A percentile compares a stretch with the other conserved stretches of the same genome.
These are phyloP conservation scores for Grammothele lineata DNA, from an alignment of 768 basidiomycete species.

Conservation along the genomic window DNA sequence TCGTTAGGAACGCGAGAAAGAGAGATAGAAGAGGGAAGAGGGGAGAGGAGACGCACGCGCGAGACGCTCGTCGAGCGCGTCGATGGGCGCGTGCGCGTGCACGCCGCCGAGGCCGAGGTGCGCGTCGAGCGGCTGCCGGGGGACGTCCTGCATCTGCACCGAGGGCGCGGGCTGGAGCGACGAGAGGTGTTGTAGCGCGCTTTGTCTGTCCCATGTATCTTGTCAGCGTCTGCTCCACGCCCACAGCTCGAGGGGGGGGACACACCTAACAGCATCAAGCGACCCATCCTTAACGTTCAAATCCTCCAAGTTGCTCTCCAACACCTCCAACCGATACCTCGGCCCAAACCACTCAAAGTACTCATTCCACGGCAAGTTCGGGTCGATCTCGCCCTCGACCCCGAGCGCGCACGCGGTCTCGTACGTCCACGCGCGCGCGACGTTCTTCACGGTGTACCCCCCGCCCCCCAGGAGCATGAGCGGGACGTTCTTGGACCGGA, in stretches of 20 bases:
- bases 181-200: slow-evolving; percentile 50
- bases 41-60: slow-evolving; percentile 49
- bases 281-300: slow-evolving; percentile 79
- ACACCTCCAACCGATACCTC: slow-evolving; percentile 87
- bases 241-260: slow-evolving; percentile 9
- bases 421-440: slow-evolving; percentile 91
- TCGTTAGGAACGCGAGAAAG: too few relatives aligned
- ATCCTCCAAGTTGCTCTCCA: slow-evolving; percentile 92
- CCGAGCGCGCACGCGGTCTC: slow-evolving; percentile 96
- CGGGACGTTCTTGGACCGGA: slow-evolving; percentile 79
- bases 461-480: slow-evolving; percentile 92
- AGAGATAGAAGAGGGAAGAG: too few relatives aligned
- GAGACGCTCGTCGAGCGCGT: slow-evolving; percentile 65
- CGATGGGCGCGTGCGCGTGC: slow-evolving; percentile 42
- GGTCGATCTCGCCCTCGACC: slow-evolving; percentile 71
- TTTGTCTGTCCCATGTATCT: slow-evolving; percentile 32
- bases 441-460: slow-evolving; percentile 96
- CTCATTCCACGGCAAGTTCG: slow-evolving; percentile 78
- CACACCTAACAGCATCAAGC: slow-evolving; percentile 74
- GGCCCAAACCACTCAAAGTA: slow-evolving; percentile 99
- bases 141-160: slow-evolving; percentile 81
- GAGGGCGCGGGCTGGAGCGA: slow-evolving; percentile 75
- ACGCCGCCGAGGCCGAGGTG: slow-evolving; percentile 56
- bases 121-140: slow-evolving; percentile 58
- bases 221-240: too few relatives aligned